Conservation (phyloP, 2,329 filamentous ascomycete species). For the Davidsoniella virescens region DNA sequence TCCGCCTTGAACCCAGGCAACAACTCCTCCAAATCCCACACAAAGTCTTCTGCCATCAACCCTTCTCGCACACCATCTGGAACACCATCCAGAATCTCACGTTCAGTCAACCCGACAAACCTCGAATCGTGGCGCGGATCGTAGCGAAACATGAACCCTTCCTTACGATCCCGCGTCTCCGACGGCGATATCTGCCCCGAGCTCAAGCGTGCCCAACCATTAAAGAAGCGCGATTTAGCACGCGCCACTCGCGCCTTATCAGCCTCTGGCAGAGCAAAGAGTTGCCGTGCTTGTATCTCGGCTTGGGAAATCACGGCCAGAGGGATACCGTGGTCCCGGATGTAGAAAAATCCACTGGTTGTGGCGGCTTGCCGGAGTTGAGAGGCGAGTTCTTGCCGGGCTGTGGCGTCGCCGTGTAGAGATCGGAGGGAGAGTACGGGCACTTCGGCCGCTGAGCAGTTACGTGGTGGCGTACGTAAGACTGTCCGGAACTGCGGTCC, state of each 20-base stretch:
- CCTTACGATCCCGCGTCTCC: constrained; percentile 18
- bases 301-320: constrained; percentile 18
- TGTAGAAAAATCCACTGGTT: constrained; percentile 39
- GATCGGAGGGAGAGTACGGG: constrained; percentile 32
- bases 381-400: constrained; percentile 20
- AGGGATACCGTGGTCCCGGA: constrained; percentile 32
- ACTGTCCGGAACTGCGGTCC: constrained; percentile 24
- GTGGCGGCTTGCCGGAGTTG: constrained; percentile 29
- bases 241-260: constrained; percentile 25
- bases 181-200: constrained; percentile 26
- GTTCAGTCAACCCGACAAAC: constrained; percentile 16
- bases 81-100: constrained; percentile 18
- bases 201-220: constrained; percentile 29
- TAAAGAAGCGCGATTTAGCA: constrained; percentile 26
- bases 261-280: constrained; percentile 31
- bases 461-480: constrained; percentile 21
- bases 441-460: constrained; percentile 28
- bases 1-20: constrained; percentile 32
- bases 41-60: constrained; percentile 12
- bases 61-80: constrained; percentile 37
- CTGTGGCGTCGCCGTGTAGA: constrained; percentile 21
- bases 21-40: constrained; percentile 21
- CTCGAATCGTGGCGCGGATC: constrained; percentile 33
- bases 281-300: constrained; percentile 13
- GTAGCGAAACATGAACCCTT: constrained; percentile 36